Percentiles rank a stretch among this genome's conserved stretches.
phyloP scores from a whole-genome alignment of 805 yeast species.

The Isabelozyma gotoi region DNA sequence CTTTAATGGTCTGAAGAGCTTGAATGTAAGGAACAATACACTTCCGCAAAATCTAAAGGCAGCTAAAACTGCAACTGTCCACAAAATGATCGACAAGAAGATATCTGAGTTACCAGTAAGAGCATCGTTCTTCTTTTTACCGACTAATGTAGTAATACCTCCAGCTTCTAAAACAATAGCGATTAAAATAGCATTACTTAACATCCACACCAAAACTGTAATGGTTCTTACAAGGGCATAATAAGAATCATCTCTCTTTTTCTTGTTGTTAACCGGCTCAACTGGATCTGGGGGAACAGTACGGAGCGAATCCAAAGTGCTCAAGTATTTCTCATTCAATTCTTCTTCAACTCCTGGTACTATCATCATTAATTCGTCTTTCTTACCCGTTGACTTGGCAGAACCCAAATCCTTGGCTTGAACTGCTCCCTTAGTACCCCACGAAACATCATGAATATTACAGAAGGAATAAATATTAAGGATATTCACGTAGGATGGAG shows the following conservation, averaged over 20 bases:
- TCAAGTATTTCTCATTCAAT: constrained; percentile 70
- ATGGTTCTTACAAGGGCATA: constrained; percentile 88
- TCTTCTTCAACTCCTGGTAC: constrained; percentile 73
- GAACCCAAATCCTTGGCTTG: constrained; percentile 72
- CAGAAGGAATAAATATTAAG: constrained; percentile 93
- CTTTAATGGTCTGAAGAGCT: constrained; percentile 36
- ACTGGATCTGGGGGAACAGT: constrained; percentile 30
- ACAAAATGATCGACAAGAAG: constrained; percentile 80
- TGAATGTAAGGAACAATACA: constrained; percentile 49
- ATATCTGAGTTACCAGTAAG: constrained; percentile 50
- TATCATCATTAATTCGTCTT: constrained; percentile 40
- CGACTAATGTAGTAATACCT: constrained; percentile 55
- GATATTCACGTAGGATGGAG: constrained; percentile 90
- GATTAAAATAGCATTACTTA: constrained; percentile 77
- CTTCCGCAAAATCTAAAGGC: constrained; percentile 80
- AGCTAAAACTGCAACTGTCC: constrained; percentile 93
- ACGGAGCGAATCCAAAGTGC: constrained; percentile 60
- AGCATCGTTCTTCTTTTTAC: constrained; percentile 23
- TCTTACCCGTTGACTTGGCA: constrained; percentile 56
- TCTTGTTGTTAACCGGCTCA: constrained; percentile 13
- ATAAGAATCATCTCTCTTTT: constrained; percentile 61
- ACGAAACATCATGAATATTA: constrained; percentile 92
- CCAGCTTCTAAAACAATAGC: constrained; percentile 85
- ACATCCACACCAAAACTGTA: constrained; percentile 87
- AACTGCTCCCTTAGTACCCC: constrained; percentile 94